Evolutionary conservation across 1,284 basidiomycete species (phyloP).

Genomic region (Puccinia horiana): DNA sequence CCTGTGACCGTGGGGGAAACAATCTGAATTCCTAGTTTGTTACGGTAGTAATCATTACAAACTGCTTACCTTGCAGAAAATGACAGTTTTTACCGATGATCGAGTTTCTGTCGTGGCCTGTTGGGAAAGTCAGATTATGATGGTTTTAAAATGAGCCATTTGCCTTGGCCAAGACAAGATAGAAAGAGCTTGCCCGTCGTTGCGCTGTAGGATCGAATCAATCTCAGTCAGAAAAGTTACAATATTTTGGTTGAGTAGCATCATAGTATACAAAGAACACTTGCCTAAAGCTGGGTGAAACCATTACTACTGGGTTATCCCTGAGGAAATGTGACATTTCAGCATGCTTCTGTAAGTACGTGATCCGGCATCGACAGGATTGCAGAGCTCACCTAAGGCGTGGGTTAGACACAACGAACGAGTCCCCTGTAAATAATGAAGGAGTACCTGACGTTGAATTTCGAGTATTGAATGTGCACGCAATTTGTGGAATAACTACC

Average conservation of each 20-base stretch:
- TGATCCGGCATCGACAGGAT: not conserved
- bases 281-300: constrained; percentile 44
- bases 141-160: not conserved
- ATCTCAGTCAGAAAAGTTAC: not conserved
- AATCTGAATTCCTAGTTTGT: not conserved
- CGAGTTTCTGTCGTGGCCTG: constrained; percentile 53
- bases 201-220: not conserved
- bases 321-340: not conserved
- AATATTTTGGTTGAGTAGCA: not conserved
- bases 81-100: constrained; percentile 57
- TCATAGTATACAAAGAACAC: not conserved
- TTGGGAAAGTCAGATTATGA: constrained; percentile 30
- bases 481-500: constrained; percentile 5
- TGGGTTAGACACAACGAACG: constrained; percentile 36
- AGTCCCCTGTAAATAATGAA: constrained; percentile 9
- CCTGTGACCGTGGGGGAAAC: not conserved
- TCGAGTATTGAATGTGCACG: too few relatives aligned
- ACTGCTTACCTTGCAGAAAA: constrained; percentile 31
- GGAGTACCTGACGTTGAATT: too few relatives aligned
- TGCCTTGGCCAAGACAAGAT: not conserved
- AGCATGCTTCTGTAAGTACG: not conserved
- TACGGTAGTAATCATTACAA: not conserved
- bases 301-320: constrained; percentile 44
- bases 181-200: constrained; percentile 32
- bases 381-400: constrained; percentile 16